phyloP scores from a whole-genome alignment of 805 yeast species.

The Saccharomycopsis fermentans region DNA sequence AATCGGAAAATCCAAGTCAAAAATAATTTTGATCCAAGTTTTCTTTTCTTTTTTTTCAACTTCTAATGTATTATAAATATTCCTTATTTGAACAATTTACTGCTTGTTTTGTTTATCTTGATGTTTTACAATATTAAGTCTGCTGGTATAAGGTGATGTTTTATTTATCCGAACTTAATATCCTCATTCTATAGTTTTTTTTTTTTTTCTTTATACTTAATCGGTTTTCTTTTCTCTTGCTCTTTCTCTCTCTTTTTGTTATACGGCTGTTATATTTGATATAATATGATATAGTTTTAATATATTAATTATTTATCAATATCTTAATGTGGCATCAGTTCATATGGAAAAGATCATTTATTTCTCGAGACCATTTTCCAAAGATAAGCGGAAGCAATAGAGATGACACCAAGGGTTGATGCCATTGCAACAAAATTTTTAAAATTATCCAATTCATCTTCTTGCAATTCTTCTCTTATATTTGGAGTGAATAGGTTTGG shows the following conservation, averaged over 20 bases:
- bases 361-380: slow-evolving; percentile 32
- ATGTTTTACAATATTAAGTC: not conserved
- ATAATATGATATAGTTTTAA: not conserved
- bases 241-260: not conserved
- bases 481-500: slow-evolving; percentile 78
- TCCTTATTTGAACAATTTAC: slow-evolving; percentile 12
- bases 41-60: not conserved
- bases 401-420: slow-evolving; percentile 58
- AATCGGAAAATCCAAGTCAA: not conserved
- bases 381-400: slow-evolving; percentile 54
- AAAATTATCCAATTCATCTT: slow-evolving; percentile 34
- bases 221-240: not conserved
- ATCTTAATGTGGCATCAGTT: not conserved
- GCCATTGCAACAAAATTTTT: slow-evolving; percentile 51
- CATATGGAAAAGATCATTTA: not conserved
- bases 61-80: slow-evolving; percentile 19
- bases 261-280: not conserved
- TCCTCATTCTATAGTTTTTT: not conserved
- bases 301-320: not conserved
- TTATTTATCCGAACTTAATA: not conserved
- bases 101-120: not conserved
- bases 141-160: not conserved
- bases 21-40: not conserved
- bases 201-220: not conserved
- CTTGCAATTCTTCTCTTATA: slow-evolving; percentile 52